phyloP scores from a whole-genome alignment of 441 rosid species.

The Erysimum cheiri region DNA sequence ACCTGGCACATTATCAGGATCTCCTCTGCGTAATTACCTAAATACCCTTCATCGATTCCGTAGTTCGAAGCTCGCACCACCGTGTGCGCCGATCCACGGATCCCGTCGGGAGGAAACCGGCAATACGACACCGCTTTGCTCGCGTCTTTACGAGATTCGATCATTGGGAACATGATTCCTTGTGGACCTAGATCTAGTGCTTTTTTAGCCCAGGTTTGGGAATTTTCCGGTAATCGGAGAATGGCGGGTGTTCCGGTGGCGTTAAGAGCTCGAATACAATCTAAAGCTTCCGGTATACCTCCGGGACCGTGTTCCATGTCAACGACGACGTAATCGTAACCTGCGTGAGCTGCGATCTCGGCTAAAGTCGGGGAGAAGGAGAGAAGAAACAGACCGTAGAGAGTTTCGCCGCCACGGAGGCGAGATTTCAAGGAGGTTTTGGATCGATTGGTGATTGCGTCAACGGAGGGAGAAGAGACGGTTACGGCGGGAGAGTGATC shows the following conservation, averaged over 20 bases:
- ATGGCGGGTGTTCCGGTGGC: conserved; percentile 66
- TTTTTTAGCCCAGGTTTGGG: conserved; percentile 76
- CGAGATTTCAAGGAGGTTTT: conserved; percentile 66
- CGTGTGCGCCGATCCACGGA: conserved; percentile 89
- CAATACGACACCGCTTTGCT: conserved; percentile 81
- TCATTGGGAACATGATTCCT: conserved; percentile 96
- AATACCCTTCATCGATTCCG: conserved; percentile 85
- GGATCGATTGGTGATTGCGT: conserved; percentile 20
- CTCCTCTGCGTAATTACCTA: conserved; percentile 69
- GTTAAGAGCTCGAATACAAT: conserved; percentile 68
- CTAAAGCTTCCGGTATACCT: conserved; percentile 71
- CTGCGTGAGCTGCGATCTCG: conserved; percentile 82
- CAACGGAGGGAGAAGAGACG: conserved; percentile 38
- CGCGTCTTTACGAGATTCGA: conserved; percentile 67
- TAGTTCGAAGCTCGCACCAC: conserved; percentile 83
- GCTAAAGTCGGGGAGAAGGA: conserved; percentile 88
- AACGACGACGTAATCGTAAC: conserved; percentile 85
- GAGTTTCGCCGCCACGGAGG: conserved; percentile 72
- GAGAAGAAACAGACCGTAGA: conserved; percentile 85
- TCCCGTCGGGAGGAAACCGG: conserved; percentile 76
- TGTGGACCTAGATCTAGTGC: conserved; percentile 93
- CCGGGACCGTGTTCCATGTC: conserved; percentile 99
- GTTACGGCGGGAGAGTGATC: conserved; percentile 39
- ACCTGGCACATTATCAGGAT: conserved; percentile 91
- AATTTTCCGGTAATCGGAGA: conserved; percentile 77